Evolutionary conservation across 371 early-diverging fungal genomes (phyloP).

Genomic region (Apophysomyces variabilis): DNA sequence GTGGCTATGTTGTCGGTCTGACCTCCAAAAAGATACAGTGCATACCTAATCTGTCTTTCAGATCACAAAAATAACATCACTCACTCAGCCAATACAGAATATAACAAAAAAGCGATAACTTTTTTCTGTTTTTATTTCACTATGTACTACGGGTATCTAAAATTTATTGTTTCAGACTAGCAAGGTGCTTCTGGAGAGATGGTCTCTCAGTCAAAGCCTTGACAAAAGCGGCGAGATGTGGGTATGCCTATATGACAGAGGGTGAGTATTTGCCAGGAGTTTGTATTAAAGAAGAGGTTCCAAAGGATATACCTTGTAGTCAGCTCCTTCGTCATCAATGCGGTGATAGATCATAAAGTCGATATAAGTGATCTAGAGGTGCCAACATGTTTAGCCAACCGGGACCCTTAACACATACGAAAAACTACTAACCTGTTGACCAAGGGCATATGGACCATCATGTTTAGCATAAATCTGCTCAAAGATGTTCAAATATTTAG

Average conservation of each 20-base stretch:
- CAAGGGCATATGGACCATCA: slow-evolving; percentile 32
- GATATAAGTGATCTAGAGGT: slow-evolving; percentile 25
- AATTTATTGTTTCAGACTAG: neutral
- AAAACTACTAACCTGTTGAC: slow-evolving; percentile 19
- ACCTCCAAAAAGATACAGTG: neutral
- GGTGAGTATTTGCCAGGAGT: neutral
- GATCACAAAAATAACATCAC: too few relatives aligned
- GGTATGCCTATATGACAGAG: slow-evolving; percentile 13
- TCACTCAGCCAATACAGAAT: too few relatives aligned
- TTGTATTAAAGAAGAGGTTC: neutral
- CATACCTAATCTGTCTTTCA: neutral
- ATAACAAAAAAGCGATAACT: too few relatives aligned
- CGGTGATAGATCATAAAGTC: slow-evolving; percentile 32
- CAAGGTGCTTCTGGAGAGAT: slow-evolving; percentile 24
- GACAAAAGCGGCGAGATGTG: slow-evolving; percentile 27
- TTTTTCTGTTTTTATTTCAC: too few relatives aligned
- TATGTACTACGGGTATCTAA: too few relatives aligned
- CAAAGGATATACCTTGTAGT: neutral
- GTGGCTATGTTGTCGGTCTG: neutral
- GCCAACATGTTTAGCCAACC: neutral
- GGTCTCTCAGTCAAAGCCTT: slow-evolving; percentile 29
- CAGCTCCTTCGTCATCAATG: slow-evolving; percentile 20
- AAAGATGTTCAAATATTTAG: slow-evolving; percentile 2
- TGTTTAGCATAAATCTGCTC: slow-evolving; percentile 14
- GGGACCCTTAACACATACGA: too few relatives aligned